Evolutionary conservation across 108 stramenopile genomes (phyloP), one percentile per base, ranked within the genome.

Genomic region (Parietichytrium sp.): DNA sequence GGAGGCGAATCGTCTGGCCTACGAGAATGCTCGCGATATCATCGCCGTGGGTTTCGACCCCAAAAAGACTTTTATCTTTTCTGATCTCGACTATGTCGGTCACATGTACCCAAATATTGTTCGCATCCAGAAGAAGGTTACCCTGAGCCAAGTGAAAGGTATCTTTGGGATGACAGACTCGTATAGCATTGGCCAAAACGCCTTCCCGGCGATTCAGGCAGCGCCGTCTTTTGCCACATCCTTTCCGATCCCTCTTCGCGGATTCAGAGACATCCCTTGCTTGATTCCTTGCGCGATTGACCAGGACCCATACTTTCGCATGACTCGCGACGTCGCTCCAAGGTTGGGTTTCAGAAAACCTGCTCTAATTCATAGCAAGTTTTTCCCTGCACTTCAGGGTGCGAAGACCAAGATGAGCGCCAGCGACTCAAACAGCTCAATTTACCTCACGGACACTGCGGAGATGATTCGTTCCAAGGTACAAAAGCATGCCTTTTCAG

Each of bases 231-330:
- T 99, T 88, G 90, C 95, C 12, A 90, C 91, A 36, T 85, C 92
- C 30, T 99, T 99, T 88, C 93, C 95, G 6, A 83, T 82, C 23
- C 93, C 93, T 12, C 86, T 97, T 31, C 72, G 81, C 12, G 90
- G 83, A 23, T 45, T 50, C n/a, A 89, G 87, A 23, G 87, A 88
- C 51, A 86, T 89, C 79, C 89, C 89, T 18, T 91, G 90, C 54
- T 49, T 82, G 29, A 82, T 82, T 30, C 82, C 82, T 13, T 97
- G 96, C 83, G 98, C 96, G 77, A 99, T 99, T 83, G 98, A 99
- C 84, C 98, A 98, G 89, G 98, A 99, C 87, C 96, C 98, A 4
- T 99, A 99, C 91, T 99, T 99, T 87, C 95, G 98, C 38, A 93
- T 99, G 89, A 99, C 98, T 29, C 91, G 98, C 26, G 98, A 99